Evolutionary conservation across 768 basidiomycete species (phyloP), one percentile per base, ranked within the genome.

Genomic region (Pleurotus eryngii): DNA sequence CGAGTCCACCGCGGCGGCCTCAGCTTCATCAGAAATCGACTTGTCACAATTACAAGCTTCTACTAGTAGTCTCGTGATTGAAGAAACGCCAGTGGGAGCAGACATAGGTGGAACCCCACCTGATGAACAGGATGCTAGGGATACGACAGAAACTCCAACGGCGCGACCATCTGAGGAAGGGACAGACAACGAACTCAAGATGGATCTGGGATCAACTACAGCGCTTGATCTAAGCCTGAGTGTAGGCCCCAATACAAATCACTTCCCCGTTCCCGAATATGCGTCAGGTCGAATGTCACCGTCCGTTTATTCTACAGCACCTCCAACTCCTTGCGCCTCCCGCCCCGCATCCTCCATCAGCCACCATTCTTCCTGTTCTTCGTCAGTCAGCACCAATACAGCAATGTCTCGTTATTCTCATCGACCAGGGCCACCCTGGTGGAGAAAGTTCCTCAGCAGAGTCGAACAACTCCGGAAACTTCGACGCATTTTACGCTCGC

Each of bases 161-260:
- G 69, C 72, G 5, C 68, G 68, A 5, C 74, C 74, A 59, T 72
- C 76, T 56, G 67, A 74, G n/a, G 69, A 66, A 39, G 67, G 71
- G 61, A 62, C 71, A 3, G 68, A 72, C 47, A 68, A 63, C 12
- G 72, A 69, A 9, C 61, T 76, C 26, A 74, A 72, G 15, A 72
- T 73, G 6, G 74, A 78, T 57, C 53, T 75, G 3, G 74, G 72
- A 5, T 61, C 77, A 22, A 68, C 72, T 50, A 69, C 72, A 22
- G 72, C 74, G 15, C 67, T 77, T 43, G 75, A 78, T 43, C 64
- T 76, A 12, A 75, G 72, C 3, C 70, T 79, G 1, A 74, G 72
- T 0, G 68, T 70, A 50, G 63, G 65, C 26, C 72, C 58, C 50
- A 69, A 70, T 1, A 76, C 74, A 71, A 76, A 75, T 57, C 72